These are phyloP conservation scores for Cryphonectria naterciae DNA, from an alignment of 2,329 filamentous ascomycete genomes.

Conservation along the genomic window DNA sequence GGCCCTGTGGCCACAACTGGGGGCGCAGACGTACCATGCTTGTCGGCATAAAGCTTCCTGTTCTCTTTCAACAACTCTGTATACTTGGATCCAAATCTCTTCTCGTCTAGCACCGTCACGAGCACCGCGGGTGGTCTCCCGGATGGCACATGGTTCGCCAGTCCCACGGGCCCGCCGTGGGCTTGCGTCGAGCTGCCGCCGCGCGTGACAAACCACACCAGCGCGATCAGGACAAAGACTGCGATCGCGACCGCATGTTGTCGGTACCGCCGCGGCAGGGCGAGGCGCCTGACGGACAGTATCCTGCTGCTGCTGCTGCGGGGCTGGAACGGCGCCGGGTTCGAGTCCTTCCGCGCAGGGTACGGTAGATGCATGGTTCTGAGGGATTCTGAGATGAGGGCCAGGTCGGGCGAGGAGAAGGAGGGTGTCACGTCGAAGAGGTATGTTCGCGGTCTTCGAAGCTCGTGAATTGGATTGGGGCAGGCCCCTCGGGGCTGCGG, in stretches of 20 bases:
- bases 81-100: conserved; percentile 67
- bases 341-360: conserved; percentile 81
- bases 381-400: conserved; percentile 13
- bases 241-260: conserved; percentile 62
- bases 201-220: conserved; percentile 64
- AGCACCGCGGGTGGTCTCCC: conserved; percentile 71
- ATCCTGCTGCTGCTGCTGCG: conserved; percentile 42
- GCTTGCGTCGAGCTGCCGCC: conserved; percentile 35
- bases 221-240: conserved; percentile 56
- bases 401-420: neutral
- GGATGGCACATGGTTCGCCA: conserved; percentile 43
- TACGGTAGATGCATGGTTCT: conserved; percentile 86
- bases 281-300: conserved; percentile 14
- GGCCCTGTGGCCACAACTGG: neutral
- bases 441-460: neutral
- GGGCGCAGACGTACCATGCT: conserved; percentile 68
- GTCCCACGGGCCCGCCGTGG: conserved; percentile 25
- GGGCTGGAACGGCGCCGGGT: conserved; percentile 71
- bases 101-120: conserved; percentile 80
- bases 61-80: conserved; percentile 78
- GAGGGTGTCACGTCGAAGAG: neutral
- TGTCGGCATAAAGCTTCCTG: conserved; percentile 79
- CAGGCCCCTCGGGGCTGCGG: conserved; percentile 8
- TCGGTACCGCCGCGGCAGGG: conserved; percentile 58
- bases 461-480: neutral